Evolutionary conservation across 2,329 filamentous ascomycete genomes (phyloP).

Genomic region (Pseudogymnoascus sp.): DNA sequence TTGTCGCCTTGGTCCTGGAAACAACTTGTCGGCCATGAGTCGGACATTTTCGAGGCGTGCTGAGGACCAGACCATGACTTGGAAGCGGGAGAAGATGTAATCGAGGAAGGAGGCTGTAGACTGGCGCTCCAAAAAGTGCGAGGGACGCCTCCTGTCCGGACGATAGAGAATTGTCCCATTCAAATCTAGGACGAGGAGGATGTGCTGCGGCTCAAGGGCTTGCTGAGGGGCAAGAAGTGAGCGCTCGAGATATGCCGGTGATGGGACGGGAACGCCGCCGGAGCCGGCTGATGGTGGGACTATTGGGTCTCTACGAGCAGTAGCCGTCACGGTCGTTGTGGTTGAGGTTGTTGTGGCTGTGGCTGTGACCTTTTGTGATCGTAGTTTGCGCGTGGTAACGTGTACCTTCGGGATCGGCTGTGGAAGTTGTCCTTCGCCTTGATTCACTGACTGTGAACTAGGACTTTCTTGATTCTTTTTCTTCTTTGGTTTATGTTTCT

Average conservation of each 20-base stretch:
- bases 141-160: slow-evolving; percentile 43
- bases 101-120: slow-evolving; percentile 61
- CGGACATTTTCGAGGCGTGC: slow-evolving; percentile 66
- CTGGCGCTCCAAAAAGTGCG: slow-evolving; percentile 58
- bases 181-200: slow-evolving; percentile 83
- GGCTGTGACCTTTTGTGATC: neutral
- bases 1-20: slow-evolving; percentile 46
- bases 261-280: slow-evolving; percentile 48
- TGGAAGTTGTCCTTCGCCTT: neutral
- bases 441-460: neutral
- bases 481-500: neutral
- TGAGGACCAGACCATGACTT: slow-evolving; percentile 86
- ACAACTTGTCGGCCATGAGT: slow-evolving; percentile 58
- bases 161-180: slow-evolving; percentile 86
- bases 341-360: neutral
- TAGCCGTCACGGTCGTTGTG: neutral
- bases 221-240: slow-evolving; percentile 39
- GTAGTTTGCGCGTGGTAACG: neutral
- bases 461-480: neutral
- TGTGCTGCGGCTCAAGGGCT: slow-evolving; percentile 45
- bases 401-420: neutral
- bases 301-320: neutral
- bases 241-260: slow-evolving; percentile 51
- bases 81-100: slow-evolving; percentile 68
- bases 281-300: slow-evolving; percentile 4